Evolutionary conservation across 495 filamentous ascomycete species (phyloP).

Genomic region (Penicillium antarcticum): DNA sequence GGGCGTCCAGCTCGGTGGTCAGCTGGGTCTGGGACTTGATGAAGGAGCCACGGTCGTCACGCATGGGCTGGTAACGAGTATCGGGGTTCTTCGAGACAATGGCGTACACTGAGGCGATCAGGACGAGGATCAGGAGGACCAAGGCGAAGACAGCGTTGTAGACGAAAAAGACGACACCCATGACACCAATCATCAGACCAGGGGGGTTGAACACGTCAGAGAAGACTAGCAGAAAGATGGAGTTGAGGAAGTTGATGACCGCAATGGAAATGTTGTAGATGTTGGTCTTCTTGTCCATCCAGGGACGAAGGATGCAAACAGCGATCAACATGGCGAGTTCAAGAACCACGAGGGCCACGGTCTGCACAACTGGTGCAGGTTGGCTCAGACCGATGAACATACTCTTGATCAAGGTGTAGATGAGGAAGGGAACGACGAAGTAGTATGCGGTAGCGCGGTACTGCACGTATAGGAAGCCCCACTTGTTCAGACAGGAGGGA

Average conservation of each 20-base stretch:
- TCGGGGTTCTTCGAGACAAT: slow-evolving; percentile 94
- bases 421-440: slow-evolving; percentile 81
- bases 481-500: slow-evolving; percentile 88
- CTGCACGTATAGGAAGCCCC: slow-evolving; percentile 98
- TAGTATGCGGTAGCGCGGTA: slow-evolving; percentile 97
- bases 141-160: slow-evolving; percentile 85
- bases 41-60: slow-evolving; percentile 92
- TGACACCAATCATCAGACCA: slow-evolving; percentile 83
- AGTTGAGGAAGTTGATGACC: slow-evolving; percentile 86
- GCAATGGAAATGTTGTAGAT: slow-evolving; percentile 93
- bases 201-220: slow-evolving; percentile 83
- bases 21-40: slow-evolving; percentile 97
- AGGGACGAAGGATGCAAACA: slow-evolving; percentile 79
- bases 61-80: slow-evolving; percentile 93
- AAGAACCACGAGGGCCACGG: slow-evolving; percentile 79
- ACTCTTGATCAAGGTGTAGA: slow-evolving; percentile 79
- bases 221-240: slow-evolving; percentile 81
- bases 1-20: slow-evolving; percentile 85
- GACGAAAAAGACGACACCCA: slow-evolving; percentile 93
- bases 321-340: slow-evolving; percentile 78
- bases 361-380: slow-evolving; percentile 68
- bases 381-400: slow-evolving; percentile 91
- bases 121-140: slow-evolving; percentile 80
- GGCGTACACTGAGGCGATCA: slow-evolving; percentile 78
- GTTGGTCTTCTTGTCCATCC: slow-evolving; percentile 99